Evolutionary conservation across 495 filamentous ascomycete species (phyloP).

Genomic region (Friedmanniomyces simplex): DNA sequence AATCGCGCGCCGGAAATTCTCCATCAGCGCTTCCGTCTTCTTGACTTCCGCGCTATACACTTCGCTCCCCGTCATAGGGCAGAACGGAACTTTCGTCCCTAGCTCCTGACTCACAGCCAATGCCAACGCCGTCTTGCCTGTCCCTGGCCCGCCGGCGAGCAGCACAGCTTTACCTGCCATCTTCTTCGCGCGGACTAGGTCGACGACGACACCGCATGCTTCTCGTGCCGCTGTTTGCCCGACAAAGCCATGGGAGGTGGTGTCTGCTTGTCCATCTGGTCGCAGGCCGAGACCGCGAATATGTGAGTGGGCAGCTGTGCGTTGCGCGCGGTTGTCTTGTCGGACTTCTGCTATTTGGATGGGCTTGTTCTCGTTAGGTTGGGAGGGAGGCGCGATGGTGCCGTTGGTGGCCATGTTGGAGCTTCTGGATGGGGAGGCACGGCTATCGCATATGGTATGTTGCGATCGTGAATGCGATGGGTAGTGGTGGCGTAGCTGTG

Average conservation of each 20-base stretch:
- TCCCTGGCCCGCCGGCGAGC: conserved; percentile 84
- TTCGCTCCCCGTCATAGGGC: conserved; percentile 92
- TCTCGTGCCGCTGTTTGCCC: conserved; percentile 83
- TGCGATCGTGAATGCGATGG: no score
- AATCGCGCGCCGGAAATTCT: conserved; percentile 94
- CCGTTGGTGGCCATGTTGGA: conserved; percentile 13
- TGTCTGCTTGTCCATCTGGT: conserved; percentile 70
- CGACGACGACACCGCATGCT: conserved; percentile 89
- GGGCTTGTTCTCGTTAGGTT: background rate
- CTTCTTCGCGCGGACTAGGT: conserved; percentile 87
- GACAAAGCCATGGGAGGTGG: conserved; percentile 59
- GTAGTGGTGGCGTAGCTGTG: no score
- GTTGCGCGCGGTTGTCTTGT: conserved; percentile 89
- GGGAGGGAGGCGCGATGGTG: conserved; percentile 2
- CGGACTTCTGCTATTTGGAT: conserved; percentile 87
- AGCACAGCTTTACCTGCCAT: conserved; percentile 93
- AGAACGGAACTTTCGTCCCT: conserved; percentile 94
- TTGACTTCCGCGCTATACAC: conserved; percentile 96
- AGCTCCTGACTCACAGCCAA: conserved; percentile 90
- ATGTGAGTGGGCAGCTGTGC: conserved; percentile 92
- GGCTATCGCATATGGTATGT: no score
- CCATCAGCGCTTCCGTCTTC: conserved; percentile 98
- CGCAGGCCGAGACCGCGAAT: conserved; percentile 88
- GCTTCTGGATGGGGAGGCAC: background rate
- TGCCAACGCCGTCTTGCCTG: conserved; percentile 93